phyloP scores from a whole-genome alignment of 2,329 filamentous ascomycete genomes.

The Immersiporthe knoxdaviesiana region DNA sequence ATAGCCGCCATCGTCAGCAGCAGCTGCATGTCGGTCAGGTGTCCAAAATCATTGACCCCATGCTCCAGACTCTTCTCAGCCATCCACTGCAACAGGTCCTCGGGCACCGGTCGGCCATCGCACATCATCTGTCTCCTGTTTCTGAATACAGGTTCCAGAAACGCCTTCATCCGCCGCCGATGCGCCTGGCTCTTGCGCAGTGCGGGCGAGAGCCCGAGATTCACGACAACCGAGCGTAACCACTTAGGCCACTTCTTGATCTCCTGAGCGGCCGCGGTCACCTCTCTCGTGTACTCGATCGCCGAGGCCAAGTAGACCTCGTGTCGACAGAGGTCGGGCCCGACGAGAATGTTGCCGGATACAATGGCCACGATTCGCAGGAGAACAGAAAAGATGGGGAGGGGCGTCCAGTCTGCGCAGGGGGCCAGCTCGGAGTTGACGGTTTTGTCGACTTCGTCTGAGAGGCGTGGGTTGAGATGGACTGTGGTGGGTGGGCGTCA shows the following conservation, averaged over 20 bases:
- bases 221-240: constrained; percentile 13
- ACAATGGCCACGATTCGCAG: constrained; percentile 45
- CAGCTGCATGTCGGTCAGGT: constrained; percentile 44
- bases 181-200: constrained; percentile 17
- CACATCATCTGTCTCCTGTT: constrained; percentile 24
- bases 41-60: constrained; percentile 33
- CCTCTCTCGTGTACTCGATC: constrained; percentile 45
- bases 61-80: constrained; percentile 31
- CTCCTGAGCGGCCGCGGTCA: constrained; percentile 31
- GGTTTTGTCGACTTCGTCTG: constrained; percentile 18
- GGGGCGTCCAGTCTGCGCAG: constrained; percentile 28
- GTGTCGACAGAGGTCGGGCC: constrained; percentile 45
- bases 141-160: constrained; percentile 32
- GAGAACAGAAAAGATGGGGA: constrained; percentile 41
- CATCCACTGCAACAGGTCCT: constrained; percentile 48
- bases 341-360: constrained; percentile 48
- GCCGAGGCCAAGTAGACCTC: constrained; percentile 44
- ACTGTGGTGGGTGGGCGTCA: not conserved
- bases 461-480: constrained; percentile 18
- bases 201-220: constrained; percentile 15
- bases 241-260: constrained; percentile 32
- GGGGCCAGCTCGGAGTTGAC: constrained; percentile 11
- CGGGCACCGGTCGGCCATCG: constrained; percentile 35
- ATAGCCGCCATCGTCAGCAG: constrained; percentile 49
- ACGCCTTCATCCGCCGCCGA: constrained; percentile 19